Evolutionary conservation across 768 basidiomycete species (phyloP), one percentile per base, ranked within the genome.

Genomic region (Agaricus subrufescens): DNA sequence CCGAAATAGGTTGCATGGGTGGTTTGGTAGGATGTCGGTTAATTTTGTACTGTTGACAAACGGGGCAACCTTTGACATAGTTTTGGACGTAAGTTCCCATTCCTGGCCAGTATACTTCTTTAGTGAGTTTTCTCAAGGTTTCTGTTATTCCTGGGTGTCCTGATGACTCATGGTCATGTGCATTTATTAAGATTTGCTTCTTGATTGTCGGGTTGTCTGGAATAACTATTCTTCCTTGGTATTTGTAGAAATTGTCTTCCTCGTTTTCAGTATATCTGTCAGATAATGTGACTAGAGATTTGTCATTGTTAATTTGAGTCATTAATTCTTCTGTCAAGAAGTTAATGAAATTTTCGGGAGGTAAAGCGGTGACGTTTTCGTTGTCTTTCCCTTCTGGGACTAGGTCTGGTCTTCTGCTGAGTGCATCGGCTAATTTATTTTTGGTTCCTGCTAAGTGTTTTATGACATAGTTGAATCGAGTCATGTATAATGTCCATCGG

Each of bases 51-150:
- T 62, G 58, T 58, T 68, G 67, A 30, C 65, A 66, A 1, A 5
- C 40, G 1, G 7, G 45, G 23, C 67, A 68, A 25, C 62, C 63
- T 45, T 60, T 34, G 12, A 67, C 47, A 49, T 66, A 67, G 5
- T 65, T 46, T 5, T 61, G 57, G 31, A 65, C 34, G 27, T 59
- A 63, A 1, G 12, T 40, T 0, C 50, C 12, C 56, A 65, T 59
- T 53, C 60, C 61, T 9, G 65, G 66, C 66, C 65, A 67, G 46
- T 58, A 67, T 29, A 60, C 59, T 1, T 60, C n/a, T 39, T 57
- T 11, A 37, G 40, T 34, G 1, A 62, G 15, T 19, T 44, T 14
- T 6, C 50, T 30, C 14, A 54, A 49, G 0, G 62, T 63, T 43
- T 58, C 53, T 0, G 46, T 3, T 26, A 37, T 29, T 7, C 62